Conservation (phyloP, 2,329 filamentous ascomycete species). For the Ascochyta fabae region DNA sequence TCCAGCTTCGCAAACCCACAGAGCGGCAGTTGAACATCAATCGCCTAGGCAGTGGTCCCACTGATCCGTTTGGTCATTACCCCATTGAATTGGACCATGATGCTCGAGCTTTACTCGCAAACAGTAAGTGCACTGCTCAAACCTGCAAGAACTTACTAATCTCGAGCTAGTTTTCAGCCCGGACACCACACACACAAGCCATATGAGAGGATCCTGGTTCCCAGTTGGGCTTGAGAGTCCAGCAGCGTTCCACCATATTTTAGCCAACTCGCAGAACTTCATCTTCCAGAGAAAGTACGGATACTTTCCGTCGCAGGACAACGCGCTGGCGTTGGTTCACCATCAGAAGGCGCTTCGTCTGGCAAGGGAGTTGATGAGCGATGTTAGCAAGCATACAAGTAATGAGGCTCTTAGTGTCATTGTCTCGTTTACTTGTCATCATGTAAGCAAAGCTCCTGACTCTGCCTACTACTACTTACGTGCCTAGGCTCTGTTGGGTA, state of each 20-base stretch:
- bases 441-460: constrained; percentile 21
- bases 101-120: constrained; percentile 30
- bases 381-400: constrained; percentile 28
- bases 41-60: constrained; percentile 27
- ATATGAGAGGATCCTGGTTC: constrained; percentile 37
- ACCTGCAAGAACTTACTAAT: constrained; percentile 11
- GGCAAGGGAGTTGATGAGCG: constrained; percentile 29
- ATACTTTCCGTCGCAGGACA: constrained; percentile 28
- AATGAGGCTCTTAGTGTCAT: constrained; percentile 31
- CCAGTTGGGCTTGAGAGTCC: constrained; percentile 32
- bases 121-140: constrained; percentile 25
- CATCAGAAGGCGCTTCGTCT: constrained; percentile 32
- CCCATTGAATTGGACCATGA: constrained; percentile 36
- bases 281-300: constrained; percentile 29
- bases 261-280: constrained; percentile 40
- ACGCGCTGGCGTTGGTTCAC: constrained; percentile 27
- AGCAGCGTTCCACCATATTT: constrained; percentile 32
- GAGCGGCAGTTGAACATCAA: constrained; percentile 21
- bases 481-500: constrained; percentile 25
- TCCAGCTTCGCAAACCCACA: constrained; percentile 29
- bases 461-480: constrained; percentile 3
- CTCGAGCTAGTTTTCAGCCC: constrained; percentile 30
- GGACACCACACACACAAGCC: constrained; percentile 28
- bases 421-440: constrained; percentile 36
- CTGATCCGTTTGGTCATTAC: constrained; percentile 36